Percentiles rank a stretch among this genome's conserved stretches.
phyloP scores from a whole-genome alignment of 1,139 yeast species.

The Komagataea norvegica region DNA sequence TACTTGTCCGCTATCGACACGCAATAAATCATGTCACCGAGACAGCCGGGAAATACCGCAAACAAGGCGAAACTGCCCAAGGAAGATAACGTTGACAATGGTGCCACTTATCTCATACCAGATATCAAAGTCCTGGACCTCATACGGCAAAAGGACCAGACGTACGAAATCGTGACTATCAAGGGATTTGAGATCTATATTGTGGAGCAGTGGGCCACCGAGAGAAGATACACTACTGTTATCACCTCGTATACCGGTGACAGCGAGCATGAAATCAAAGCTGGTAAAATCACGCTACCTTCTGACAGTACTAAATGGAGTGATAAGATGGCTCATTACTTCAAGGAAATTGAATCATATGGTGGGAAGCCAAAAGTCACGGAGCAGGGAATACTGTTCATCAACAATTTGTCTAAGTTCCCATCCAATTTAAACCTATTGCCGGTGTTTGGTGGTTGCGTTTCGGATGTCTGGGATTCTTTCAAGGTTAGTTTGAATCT shows the following conservation, averaged over 20 bases:
- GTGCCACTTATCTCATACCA: constrained; percentile 34
- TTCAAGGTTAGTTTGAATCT: constrained; percentile 75
- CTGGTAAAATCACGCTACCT: constrained; percentile 57
- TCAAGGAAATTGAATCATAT: constrained; percentile 58
- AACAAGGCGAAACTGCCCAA: too few relatives aligned
- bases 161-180: constrained; percentile 40
- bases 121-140: constrained; percentile 51
- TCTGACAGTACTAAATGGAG: constrained; percentile 56
- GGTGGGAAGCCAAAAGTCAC: constrained; percentile 55
- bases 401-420: constrained; percentile 74
- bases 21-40: too few relatives aligned
- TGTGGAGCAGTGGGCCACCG: constrained; percentile 91
- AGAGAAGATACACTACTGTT: constrained; percentile 59
- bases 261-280: constrained; percentile 53
- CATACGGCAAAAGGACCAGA: constrained; percentile 22
- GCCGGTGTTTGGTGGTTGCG: constrained; percentile 58
- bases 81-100: not conserved
- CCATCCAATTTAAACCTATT: constrained; percentile 72
- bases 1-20: too few relatives aligned
- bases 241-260: constrained; percentile 87
- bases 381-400: constrained; percentile 56
- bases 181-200: constrained; percentile 82
- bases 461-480: constrained; percentile 43
- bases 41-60: too few relatives aligned
- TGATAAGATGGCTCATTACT: constrained; percentile 47